Conservation (phyloP, 140 eudicot species). For the Ambrosia hybrid region DNA sequence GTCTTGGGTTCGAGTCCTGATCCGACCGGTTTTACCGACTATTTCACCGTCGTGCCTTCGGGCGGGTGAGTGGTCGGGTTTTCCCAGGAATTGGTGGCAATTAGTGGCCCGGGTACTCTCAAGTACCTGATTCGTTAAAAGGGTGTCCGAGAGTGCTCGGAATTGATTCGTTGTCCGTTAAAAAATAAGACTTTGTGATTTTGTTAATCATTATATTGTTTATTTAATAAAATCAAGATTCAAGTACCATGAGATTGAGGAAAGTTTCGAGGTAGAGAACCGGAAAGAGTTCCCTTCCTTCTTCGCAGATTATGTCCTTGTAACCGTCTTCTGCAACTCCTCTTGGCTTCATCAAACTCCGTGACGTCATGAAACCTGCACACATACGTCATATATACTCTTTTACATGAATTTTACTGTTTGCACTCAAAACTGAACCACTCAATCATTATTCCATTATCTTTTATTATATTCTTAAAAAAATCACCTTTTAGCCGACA, state of each 20-base stretch:
- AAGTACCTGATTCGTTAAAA: too few relatives aligned
- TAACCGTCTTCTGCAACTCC: constrained; percentile 75
- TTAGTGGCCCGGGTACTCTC: too few relatives aligned
- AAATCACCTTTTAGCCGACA: not conserved
- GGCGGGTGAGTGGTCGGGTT: too few relatives aligned
- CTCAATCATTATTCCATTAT: too few relatives aligned
- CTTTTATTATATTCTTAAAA: not conserved
- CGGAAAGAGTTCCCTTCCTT: constrained; percentile 51
- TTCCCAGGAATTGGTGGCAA: too few relatives aligned
- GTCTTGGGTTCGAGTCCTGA: too few relatives aligned
- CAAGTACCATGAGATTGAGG: constrained; percentile 29
- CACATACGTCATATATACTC: not conserved
- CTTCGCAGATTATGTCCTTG: constrained; percentile 74
- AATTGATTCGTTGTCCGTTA: too few relatives aligned
- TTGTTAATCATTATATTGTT: too few relatives aligned
- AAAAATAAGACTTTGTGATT: too few relatives aligned
- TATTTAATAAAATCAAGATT: not conserved
- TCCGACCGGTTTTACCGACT: too few relatives aligned
- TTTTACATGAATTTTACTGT: not conserved
- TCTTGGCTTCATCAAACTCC: constrained; percentile 68
- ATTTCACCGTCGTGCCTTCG: too few relatives aligned
- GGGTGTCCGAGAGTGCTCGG: too few relatives aligned
- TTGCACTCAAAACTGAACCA: not conserved
- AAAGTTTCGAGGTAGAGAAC: constrained; percentile 31
- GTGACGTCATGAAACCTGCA: constrained; percentile 64